Evolutionary conservation across 2,329 filamentous ascomycete genomes (phyloP).

Genomic region (Alternaria rosae): DNA sequence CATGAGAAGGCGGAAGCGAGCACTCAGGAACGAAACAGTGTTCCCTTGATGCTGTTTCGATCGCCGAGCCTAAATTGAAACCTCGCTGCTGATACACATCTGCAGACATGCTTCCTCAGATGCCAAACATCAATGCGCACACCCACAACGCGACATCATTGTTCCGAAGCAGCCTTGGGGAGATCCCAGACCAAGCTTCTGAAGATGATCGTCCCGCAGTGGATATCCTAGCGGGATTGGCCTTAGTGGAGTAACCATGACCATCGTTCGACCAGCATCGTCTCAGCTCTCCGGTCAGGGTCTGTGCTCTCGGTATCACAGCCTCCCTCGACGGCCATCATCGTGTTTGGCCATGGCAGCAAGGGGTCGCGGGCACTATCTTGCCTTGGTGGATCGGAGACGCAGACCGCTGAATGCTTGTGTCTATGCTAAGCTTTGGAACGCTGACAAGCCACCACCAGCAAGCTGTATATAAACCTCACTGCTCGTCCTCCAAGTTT

Average conservation of each 20-base stretch:
- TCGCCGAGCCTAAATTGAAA: conserved; percentile 32
- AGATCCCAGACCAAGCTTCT: conserved; percentile 14
- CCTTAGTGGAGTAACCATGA: conserved; percentile 13
- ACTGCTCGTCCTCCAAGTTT: conserved; percentile 15
- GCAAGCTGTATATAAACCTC: conserved; percentile 38
- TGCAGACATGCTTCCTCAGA: conserved; percentile 26
- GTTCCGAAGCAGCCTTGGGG: conserved; percentile 20
- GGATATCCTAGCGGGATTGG: conserved; percentile 16
- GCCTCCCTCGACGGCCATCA: conserved; percentile 11
- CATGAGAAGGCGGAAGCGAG: neutral
- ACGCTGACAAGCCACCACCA: neutral
- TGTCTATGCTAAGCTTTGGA: conserved; percentile 39
- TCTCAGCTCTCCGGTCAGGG: conserved; percentile 32
- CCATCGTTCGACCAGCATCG: conserved; percentile 37
- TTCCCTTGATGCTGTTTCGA: conserved; percentile 28
- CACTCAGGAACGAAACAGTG: conserved; percentile 4
- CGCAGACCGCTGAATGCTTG: conserved; percentile 36
- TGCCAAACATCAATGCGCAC: conserved; percentile 43
- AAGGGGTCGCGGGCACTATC: conserved; percentile 5
- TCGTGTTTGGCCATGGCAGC: conserved; percentile 23
- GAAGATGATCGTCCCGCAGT: conserved; percentile 33
- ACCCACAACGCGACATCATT: conserved; percentile 26
- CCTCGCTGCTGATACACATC: conserved; percentile 37
- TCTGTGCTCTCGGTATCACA: conserved; percentile 34
- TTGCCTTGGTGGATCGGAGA: conserved; percentile 13